Conservation (phyloP, 371 early-diverging fungal species). For the Choanephora cucurbitarum region DNA sequence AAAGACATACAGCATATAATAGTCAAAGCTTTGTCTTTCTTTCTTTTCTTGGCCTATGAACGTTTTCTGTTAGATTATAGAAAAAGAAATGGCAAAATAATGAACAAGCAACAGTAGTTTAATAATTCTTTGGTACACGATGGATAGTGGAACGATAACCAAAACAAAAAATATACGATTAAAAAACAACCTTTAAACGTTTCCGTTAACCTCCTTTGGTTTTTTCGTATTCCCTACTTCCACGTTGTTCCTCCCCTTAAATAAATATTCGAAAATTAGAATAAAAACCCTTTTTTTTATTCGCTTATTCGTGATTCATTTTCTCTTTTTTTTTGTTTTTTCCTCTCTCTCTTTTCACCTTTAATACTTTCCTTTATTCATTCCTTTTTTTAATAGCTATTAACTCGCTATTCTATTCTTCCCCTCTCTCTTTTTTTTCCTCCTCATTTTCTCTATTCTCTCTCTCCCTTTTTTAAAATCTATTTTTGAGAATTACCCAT, state of each 20-base stretch:
- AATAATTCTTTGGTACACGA: slow-evolving; percentile 7
- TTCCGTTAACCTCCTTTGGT: slow-evolving; percentile 24
- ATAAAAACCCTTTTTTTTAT: slow-evolving; percentile 10
- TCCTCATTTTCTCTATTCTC: slow-evolving; percentile 5
- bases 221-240: slow-evolving; percentile 19
- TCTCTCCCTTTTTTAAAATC: slow-evolving; percentile 9
- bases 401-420: neutral
- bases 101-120: neutral
- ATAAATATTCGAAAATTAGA: slow-evolving; percentile 8
- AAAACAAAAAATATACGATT: slow-evolving; percentile 5
- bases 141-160: slow-evolving; percentile 12
- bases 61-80: neutral
- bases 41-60: neutral
- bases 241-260: slow-evolving; percentile 20
- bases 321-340: neutral
- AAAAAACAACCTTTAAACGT: slow-evolving; percentile 11
- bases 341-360: neutral
- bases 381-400: neutral
- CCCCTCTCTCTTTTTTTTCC: slow-evolving; percentile 9
- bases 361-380: slow-evolving; percentile 9
- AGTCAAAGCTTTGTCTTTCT: neutral
- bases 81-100: neutral
- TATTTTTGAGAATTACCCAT: slow-evolving; percentile 2
- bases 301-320: too few relatives aligned
- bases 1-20: neutral